Base-by-base conservation (phyloP, 108 stramenopile species). In the Pseudonitzschia pungens region DNA sequence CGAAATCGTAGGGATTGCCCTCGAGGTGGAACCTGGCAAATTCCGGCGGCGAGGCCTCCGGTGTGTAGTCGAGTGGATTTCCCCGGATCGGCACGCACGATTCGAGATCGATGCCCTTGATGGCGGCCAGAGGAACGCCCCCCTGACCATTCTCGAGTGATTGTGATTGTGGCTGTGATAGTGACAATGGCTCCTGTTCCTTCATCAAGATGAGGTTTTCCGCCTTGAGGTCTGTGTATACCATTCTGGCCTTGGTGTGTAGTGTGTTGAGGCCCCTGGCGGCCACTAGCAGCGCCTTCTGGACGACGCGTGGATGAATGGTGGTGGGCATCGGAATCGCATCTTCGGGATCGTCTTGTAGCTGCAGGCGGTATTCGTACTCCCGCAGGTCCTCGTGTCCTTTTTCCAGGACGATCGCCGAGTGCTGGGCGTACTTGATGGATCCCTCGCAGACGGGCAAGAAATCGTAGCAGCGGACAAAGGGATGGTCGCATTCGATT, bases 11-110 rank as follows among this genome's bases (percentile, higher is more conserved):
- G 29, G 86, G 92, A 18, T 84, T 70, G 28, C 90, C 92, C 4
- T 55, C 56, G 72, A 90, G 60, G 55, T 85, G 91, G 4, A 77
- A 79, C 32, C 80, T 66, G 33, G 92, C 92, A 71, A 95, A 95
- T 79, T 95, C 94, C 7, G 94, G 94, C 24, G 94, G 94, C 72
- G 84, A 87, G 0, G 92, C 94, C 81, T 96, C 95, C 7, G 95
- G 95, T 31, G 83, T 89, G 81, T 92, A 96, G 68, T 96, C 95
- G 22, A 93, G 79, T 1, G 95, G 95, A 66, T 82, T 83, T 18
- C 68, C 77, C 41, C 75, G 69, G 32, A 77, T 68, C 1, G 89
- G 77, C 72, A 93, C 85, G 44, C 87, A 89, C 28, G 84, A 85
- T 75, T 95, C 94, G n/a, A 95, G 79, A 67, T 67, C 66, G 28